Percentiles rank a stretch among this genome's conserved stretches.
phyloP scores from a whole-genome alignment of 1,139 yeast genomes.

The Zygosaccharomyces sapae region DNA sequence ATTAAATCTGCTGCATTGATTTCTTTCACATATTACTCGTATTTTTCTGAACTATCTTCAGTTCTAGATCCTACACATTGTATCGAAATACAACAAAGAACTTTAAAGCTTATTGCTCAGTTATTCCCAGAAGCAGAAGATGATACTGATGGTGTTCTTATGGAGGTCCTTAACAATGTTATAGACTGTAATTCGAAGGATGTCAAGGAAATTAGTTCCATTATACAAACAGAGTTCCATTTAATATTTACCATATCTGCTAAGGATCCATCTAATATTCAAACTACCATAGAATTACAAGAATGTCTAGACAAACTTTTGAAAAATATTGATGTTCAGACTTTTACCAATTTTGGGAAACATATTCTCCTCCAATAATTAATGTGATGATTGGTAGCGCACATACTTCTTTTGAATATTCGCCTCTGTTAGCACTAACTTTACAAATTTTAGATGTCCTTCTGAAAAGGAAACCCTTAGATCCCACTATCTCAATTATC shows the following conservation, averaged over 20 bases:
- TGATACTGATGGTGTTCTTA: conserved; percentile 70
- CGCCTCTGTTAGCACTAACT: conserved; percentile 60
- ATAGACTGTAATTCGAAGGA: conserved; percentile 41
- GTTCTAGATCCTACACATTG: conserved; percentile 27
- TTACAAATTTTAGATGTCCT: conserved; percentile 58
- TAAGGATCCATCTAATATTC: conserved; percentile 72
- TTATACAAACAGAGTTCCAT: conserved; percentile 44
- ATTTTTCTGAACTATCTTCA: conserved; percentile 42
- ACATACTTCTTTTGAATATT: conserved; percentile 36
- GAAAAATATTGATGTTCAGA: conserved; percentile 43
- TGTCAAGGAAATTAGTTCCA: conserved; percentile 9
- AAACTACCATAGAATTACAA: conserved; percentile 52
- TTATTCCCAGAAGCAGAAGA: conserved; percentile 66
- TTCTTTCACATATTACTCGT: conserved; percentile 51
- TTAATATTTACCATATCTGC: conserved; percentile 62
- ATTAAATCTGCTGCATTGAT: conserved; percentile 49
- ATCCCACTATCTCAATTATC: conserved; percentile 33
- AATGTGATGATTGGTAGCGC: conserved; percentile 27
- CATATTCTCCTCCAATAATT: conserved; percentile 33
- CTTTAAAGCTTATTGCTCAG: conserved; percentile 41
- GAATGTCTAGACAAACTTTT: conserved; percentile 63
- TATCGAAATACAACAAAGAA: conserved; percentile 35
- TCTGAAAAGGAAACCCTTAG: conserved; percentile 31
- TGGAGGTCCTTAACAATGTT: conserved; percentile 61
- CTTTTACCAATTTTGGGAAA: conserved; percentile 41